phyloP scores from a whole-genome alignment of 176 grass and related monocot genomes.

The Pontederia crassipes region DNA sequence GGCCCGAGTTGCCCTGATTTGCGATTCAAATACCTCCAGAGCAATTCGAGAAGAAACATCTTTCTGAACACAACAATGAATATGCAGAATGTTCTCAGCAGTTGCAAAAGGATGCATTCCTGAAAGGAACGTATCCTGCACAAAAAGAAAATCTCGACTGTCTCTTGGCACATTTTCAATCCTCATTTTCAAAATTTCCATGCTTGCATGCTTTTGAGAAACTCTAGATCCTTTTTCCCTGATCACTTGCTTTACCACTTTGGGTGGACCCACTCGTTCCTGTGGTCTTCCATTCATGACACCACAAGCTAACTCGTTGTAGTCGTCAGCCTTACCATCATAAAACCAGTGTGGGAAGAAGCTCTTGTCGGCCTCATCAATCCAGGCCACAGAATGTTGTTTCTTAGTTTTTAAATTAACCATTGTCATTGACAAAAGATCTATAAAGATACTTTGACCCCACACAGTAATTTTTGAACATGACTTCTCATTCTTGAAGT shows the following conservation, averaged over 20 bases:
- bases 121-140: conserved; percentile 49
- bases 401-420: conserved; percentile 48
- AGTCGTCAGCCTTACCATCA: conserved; percentile 33
- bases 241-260: conserved; percentile 55
- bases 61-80: conserved; percentile 51
- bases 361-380: conserved; percentile 41
- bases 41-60: conserved; percentile 46
- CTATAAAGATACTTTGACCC: conserved; percentile 39
- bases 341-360: conserved; percentile 52
- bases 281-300: conserved; percentile 6
- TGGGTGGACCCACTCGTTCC: conserved; percentile 37
- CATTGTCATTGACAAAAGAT: conserved; percentile 61
- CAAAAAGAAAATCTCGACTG: conserved; percentile 39
- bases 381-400: conserved; percentile 58
- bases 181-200: conserved; percentile 53
- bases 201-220: conserved; percentile 23
- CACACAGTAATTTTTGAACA: conserved; percentile 37
- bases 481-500: conserved; percentile 39
- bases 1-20: conserved; percentile 42
- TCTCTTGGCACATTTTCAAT: conserved; percentile 50
- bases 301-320: conserved; percentile 8
- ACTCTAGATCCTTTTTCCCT: conserved; percentile 34
- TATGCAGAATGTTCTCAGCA: conserved; percentile 45
- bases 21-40: conserved; percentile 67
- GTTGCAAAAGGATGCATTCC: conserved; percentile 62